Evolutionary conservation across 2,329 filamentous ascomycete species (phyloP).

Genomic region (Cladophialophora exuberans): DNA sequence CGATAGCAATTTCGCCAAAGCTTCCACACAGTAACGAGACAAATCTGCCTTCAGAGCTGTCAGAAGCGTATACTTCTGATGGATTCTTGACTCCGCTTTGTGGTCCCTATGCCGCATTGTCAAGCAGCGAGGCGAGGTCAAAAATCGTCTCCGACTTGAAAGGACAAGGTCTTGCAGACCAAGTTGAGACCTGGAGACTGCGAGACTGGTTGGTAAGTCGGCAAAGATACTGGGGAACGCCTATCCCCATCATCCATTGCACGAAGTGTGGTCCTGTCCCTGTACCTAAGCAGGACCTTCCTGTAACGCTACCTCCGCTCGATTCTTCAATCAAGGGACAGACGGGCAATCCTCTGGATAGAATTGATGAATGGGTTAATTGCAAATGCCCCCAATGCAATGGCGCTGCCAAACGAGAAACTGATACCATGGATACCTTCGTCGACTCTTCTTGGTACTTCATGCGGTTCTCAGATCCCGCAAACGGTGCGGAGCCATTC

Average conservation of each 20-base stretch:
- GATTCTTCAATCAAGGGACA: constrained; percentile 67
- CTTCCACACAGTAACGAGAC: constrained; percentile 40
- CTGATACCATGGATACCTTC: constrained; percentile 95
- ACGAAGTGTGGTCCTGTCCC: constrained; percentile 74
- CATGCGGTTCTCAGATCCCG: constrained; percentile 74
- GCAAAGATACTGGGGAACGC: constrained; percentile 90
- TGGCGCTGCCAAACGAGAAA: constrained; percentile 74
- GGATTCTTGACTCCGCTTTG: constrained; percentile 71
- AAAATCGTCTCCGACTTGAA: constrained; percentile 60
- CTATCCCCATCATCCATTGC: constrained; percentile 88
- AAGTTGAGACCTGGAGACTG: constrained; percentile 75
- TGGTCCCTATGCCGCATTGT: constrained; percentile 65
- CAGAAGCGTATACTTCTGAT: constrained; percentile 62
- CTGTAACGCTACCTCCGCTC: constrained; percentile 73
- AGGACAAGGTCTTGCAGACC: constrained; percentile 59
- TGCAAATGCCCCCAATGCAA: constrained; percentile 73
- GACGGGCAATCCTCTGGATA: constrained; percentile 76
- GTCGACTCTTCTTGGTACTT: constrained; percentile 96
- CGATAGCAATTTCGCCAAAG: constrained; percentile 59
- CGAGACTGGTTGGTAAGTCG: constrained; percentile 89
- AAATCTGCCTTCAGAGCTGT: constrained; percentile 39
- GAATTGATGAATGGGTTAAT: constrained; percentile 72
- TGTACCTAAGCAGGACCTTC: constrained; percentile 75
- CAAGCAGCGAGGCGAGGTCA: constrained; percentile 65
- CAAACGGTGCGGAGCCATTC: constrained; percentile 66